phyloP scores from a whole-genome alignment of 305 asterid species.

The Solanum chacoense region DNA sequence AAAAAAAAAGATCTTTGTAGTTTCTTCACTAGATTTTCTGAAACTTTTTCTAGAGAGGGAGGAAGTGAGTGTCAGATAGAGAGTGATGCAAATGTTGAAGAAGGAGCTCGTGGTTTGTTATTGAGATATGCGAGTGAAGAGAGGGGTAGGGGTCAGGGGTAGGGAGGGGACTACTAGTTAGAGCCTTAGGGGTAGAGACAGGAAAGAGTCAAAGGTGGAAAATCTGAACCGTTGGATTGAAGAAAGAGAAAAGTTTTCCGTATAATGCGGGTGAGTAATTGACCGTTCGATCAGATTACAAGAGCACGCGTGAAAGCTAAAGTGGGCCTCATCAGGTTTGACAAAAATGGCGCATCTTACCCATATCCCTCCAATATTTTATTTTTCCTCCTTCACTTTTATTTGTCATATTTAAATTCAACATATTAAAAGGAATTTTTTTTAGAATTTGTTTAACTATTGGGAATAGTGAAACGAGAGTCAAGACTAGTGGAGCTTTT shows the following conservation, averaged over 20 bases:
- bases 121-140: slow-evolving; percentile 7
- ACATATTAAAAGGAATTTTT: too few species aligned
- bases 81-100: not conserved
- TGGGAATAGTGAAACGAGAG: not conserved
- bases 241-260: slow-evolving; percentile 35
- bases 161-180: not conserved
- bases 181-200: slow-evolving; percentile 4
- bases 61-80: slow-evolving; percentile 1
- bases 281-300: slow-evolving; percentile 36
- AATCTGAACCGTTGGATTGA: slow-evolving; percentile 38
- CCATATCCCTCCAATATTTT: not conserved
- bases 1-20: not conserved
- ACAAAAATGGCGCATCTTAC: slow-evolving; percentile 47
- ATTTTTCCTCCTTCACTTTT: not conserved
- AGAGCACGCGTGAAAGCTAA: slow-evolving; percentile 65
- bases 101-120: slow-evolving; percentile 1
- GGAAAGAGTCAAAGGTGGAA: slow-evolving; percentile 44
- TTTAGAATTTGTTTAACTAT: not conserved
- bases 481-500: not conserved
- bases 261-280: slow-evolving; percentile 34
- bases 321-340: slow-evolving; percentile 58
- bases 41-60: slow-evolving; percentile 2
- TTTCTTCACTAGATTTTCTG: slow-evolving; percentile 1
- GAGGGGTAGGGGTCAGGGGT: not conserved
- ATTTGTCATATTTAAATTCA: not conserved